These are phyloP conservation scores for Colletotrichum chrysophilum DNA, from an alignment of 2,329 filamentous ascomycete genomes.

Conservation along the genomic window DNA sequence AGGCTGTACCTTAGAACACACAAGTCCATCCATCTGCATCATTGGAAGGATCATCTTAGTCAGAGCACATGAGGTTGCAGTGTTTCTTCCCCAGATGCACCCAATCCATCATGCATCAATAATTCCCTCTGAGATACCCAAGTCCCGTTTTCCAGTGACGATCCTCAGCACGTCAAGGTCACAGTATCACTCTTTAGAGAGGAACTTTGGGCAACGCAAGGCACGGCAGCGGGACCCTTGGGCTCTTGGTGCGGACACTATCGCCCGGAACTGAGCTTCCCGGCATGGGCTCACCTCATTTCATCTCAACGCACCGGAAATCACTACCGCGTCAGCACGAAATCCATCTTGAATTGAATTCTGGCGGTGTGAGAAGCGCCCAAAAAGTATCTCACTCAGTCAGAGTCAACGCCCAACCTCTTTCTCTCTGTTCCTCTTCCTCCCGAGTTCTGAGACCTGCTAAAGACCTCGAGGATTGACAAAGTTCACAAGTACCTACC, in stretches of 20 bases:
- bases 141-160: not conserved
- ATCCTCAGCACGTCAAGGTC: not conserved
- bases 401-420: not conserved
- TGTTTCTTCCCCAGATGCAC: not conserved
- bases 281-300: constrained; percentile 19
- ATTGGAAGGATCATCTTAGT: not conserved
- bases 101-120: not conserved
- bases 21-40: not conserved
- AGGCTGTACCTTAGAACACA: not conserved
- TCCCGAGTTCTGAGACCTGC: not conserved
- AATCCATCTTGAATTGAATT: not conserved
- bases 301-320: not conserved
- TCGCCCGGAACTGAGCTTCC: constrained; percentile 15
- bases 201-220: not conserved
- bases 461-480: not conserved
- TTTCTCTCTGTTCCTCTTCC: not conserved
- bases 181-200: not conserved
- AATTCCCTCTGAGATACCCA: not conserved
- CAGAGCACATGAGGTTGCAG: not conserved
- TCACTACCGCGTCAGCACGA: not conserved
- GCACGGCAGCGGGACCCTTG: not conserved
- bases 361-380: not conserved
- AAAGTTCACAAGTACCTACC: not conserved
- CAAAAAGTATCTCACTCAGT: not conserved
- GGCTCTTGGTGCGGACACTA: constrained; percentile 3